phyloP scores from a whole-genome alignment of 257 asterid genomes.

The Mentha longifolia region DNA sequence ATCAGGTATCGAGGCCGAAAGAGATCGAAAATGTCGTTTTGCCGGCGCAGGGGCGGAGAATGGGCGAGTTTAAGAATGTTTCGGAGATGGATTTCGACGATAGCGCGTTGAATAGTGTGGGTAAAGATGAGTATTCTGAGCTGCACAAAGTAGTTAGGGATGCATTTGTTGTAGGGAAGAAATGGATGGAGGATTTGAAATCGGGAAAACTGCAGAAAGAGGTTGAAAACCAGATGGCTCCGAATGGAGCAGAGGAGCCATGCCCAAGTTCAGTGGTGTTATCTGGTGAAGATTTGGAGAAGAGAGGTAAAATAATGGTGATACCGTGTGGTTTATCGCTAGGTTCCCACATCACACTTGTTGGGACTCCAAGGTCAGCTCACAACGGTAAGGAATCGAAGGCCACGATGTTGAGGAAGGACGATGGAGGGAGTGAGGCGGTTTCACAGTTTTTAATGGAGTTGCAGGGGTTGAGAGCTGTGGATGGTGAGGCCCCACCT shows the following conservation, averaged over 20 bases:
- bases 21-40: constrained; percentile 42
- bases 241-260: constrained; percentile 44
- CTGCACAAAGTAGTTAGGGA: constrained; percentile 70
- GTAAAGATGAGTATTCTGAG: constrained; percentile 68
- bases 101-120: constrained; percentile 51
- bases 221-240: constrained; percentile 38
- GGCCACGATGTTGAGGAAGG: constrained; percentile 46
- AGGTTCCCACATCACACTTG: constrained; percentile 90
- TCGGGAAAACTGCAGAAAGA: constrained; percentile 56
- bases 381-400: constrained; percentile 51
- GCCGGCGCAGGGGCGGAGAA: constrained; percentile 41
- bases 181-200: constrained; percentile 60
- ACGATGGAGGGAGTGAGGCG: constrained; percentile 40
- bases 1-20: constrained; percentile 39
- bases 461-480: constrained; percentile 81
- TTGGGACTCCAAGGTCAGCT: constrained; percentile 72
- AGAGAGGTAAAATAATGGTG: constrained; percentile 59
- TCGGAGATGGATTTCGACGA: constrained; percentile 73
- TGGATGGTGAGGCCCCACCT: constrained; percentile 97
- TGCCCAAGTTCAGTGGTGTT: constrained; percentile 73
- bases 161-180: constrained; percentile 75
- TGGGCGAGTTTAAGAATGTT: constrained; percentile 56
- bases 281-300: constrained; percentile 48
- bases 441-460: constrained; percentile 89
- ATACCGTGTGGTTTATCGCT: constrained; percentile 88